These are phyloP conservation scores for Lactuca sativa DNA, from an alignment of 129 eudicot species.

Conservation along the genomic window DNA sequence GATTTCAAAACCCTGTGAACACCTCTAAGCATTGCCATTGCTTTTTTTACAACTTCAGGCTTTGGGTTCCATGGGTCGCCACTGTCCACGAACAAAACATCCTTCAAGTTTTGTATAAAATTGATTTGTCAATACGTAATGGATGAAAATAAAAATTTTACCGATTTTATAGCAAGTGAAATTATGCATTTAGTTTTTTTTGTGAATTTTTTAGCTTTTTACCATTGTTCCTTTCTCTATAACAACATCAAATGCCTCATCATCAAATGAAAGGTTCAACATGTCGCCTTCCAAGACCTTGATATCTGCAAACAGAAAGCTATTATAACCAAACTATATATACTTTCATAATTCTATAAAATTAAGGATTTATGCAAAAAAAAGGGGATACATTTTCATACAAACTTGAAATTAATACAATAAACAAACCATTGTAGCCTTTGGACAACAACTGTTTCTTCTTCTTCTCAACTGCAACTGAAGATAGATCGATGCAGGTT, in stretches of 20 bases:
- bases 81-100: constrained; percentile 98
- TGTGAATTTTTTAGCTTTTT: constrained; percentile 23
- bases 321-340: not conserved
- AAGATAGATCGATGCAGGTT: constrained; percentile 82
- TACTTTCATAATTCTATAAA: too few relatives aligned
- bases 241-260: constrained; percentile 86
- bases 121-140: constrained; percentile 27
- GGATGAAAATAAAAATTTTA: not conserved
- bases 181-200: not conserved
- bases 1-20: constrained; percentile 87
- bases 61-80: constrained; percentile 98
- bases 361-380: not conserved
- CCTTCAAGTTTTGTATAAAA: constrained; percentile 64
- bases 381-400: not conserved
- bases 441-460: constrained; percentile 52
- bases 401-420: constrained; percentile 4
- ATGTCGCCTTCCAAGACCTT: constrained; percentile 84
- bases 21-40: constrained; percentile 86
- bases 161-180: not conserved
- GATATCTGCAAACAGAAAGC: constrained; percentile 49
- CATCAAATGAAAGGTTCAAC: constrained; percentile 79
- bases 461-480: constrained; percentile 85
- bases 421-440: constrained; percentile 65
- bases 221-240: constrained; percentile 99
- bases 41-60: constrained; percentile 56